phyloP scores from a whole-genome alignment of 2,329 filamentous ascomycete species.

The Paecilomyces niveus region DNA sequence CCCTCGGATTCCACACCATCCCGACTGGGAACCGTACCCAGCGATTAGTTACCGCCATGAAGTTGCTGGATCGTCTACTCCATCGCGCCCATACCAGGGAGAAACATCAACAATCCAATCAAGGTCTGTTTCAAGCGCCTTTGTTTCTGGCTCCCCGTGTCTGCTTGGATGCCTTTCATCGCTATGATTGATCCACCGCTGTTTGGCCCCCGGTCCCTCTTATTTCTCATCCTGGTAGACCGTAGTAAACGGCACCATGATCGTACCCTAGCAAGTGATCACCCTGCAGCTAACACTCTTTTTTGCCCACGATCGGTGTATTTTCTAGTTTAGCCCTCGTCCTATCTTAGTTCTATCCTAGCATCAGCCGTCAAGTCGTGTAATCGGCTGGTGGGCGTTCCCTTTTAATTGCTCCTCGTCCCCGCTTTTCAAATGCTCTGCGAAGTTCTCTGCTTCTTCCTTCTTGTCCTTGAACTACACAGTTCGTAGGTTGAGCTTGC shows the following conservation, averaged over 20 bases:
- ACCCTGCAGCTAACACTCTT: background rate
- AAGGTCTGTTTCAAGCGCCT: constrained; percentile 1
- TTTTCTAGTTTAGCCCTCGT: background rate
- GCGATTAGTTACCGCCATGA: constrained; percentile 6
- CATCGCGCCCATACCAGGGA: constrained; percentile 11
- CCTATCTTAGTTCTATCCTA: background rate
- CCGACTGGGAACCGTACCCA: background rate
- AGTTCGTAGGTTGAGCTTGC: constrained; percentile 1
- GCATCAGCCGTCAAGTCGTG: background rate
- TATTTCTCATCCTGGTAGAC: background rate
- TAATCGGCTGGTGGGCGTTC: background rate
- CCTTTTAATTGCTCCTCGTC: background rate
- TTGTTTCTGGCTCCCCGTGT: background rate
- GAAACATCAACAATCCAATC: constrained; percentile 5
- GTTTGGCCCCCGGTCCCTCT: background rate
- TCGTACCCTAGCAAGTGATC: background rate
- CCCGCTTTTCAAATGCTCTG: background rate
- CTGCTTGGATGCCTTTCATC: background rate
- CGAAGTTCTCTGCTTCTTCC: background rate
- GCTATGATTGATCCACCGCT: background rate
- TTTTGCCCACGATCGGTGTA: background rate
- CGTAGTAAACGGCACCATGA: background rate
- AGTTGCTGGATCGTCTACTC: constrained; percentile 10
- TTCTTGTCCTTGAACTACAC: background rate
- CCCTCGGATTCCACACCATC: background rate